Base-by-base conservation (phyloP, 2,329 filamentous ascomycete genomes). In the Trichoderma sp. region DNA sequence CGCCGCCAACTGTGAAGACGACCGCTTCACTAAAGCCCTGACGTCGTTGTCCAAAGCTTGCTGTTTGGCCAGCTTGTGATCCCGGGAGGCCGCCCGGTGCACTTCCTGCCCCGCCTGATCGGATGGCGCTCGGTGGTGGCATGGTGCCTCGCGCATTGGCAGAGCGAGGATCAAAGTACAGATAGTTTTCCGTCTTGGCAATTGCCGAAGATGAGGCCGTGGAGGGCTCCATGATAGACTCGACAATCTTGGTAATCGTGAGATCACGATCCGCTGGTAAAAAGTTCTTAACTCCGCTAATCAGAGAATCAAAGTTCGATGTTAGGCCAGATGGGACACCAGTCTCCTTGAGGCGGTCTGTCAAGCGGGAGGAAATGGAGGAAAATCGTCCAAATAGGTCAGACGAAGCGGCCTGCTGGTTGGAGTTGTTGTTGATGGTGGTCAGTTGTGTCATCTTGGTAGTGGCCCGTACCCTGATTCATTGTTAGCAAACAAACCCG, bases 391-490 rank as follows among this genome's bases (percentile, higher is more conserved):
- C 92, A 84, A 99, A 98, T 17, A 99, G 87, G 77, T 97, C 93
- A 6, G 88, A 91, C 4, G 93, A 90, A 20, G 74, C 81, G 81
- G 80, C 79, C 74, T 89, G 88, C 76, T 91, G 87, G 20, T 88
- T 85, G 73, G 92, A 86, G 15, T 93, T 91, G 34, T 91, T 91
- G 74, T 95, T 96, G 73, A 95, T 91, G 1, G 95, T 97, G 4
- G 95, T 93, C 81, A 99, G 92, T 89, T 98, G 97, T 15, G 95
- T 98, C 94, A 98, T 98, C 74, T 96, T 94, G 6, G 95, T 98
- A 65, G 97, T 94, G 75, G 97, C 93, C 73, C 95, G 94, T 67
- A 98, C 93, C 80, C 93, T 90, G 78, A 57, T 63, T 32, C 13
- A 39, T 13, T 39, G 58, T 81, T 75, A 83, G 80, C 53, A 26